Base-by-base conservation (phyloP, 345 rosid genomes). In the Angophora floribunda region DNA sequence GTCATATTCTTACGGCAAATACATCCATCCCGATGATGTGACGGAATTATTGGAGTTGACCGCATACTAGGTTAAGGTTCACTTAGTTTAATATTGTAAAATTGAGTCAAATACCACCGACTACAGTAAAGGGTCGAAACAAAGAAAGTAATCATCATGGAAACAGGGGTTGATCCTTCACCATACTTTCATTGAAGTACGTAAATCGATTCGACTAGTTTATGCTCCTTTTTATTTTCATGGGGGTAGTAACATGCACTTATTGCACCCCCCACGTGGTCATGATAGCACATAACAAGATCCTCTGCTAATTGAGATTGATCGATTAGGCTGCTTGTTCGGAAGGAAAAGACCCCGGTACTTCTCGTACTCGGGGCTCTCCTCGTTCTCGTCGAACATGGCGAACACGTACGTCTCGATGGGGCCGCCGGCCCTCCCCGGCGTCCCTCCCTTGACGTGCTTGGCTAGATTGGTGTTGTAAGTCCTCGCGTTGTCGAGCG, bases 331-430 rank as follows among this genome's bases (percentile, higher is more conserved):
- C 87, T 91, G 91, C 85, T 88, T 91, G 50, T 93, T 89, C 0
- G 96, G 96, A 12, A 9, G 51, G 89, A 94, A 96, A 24, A 95
- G 85, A 85, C 98, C 96, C 89, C 90, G 95, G 24, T 85, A 85
- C 89, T 90, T 96, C 91, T 96, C 98, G 28, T 4, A 41, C 28
- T 94, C 96, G 0, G 93, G 93, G n/a, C 8, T 78, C 88, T 95
- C 95, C 88, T 16, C 17, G 65, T 90, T 91, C 92, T 96, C 96
- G 88, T 96, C 92, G 88, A 91, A 95, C 95, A 93, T 90, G 21
- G 95, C 94, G 63, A 95, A 96, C 85, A 96, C 88, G 41, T 96
- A 96, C 3, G 98, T 94, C 90, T 95, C 97, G 12, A 93, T 91
- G 10, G 97, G 87, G 88, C 57, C 91, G 67, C 87, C 91, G 15